Conservation (phyloP, 1,284 basidiomycete species). For the Cryptococcus sp. region DNA sequence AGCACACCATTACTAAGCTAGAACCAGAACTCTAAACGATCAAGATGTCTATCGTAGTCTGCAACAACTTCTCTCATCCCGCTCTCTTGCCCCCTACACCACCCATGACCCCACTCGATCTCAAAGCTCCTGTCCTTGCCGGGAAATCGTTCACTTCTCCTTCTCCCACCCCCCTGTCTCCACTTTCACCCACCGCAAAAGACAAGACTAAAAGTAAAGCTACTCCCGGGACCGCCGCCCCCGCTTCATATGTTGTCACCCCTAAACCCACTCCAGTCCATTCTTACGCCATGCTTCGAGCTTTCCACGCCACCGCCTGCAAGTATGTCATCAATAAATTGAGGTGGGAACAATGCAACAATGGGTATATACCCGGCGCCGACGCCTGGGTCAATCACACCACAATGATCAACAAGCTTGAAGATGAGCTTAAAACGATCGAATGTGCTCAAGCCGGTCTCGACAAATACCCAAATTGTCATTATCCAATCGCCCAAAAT, state of each 20-base stretch:
- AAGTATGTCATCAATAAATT: slow-evolving; percentile 30
- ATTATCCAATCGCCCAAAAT: slow-evolving; percentile 18
- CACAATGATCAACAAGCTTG: slow-evolving; percentile 23
- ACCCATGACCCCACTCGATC: background rate
- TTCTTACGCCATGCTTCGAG: slow-evolving; percentile 28
- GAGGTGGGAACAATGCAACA: slow-evolving; percentile 32
- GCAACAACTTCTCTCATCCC: background rate
- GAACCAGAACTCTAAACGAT: no score
- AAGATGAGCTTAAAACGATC: slow-evolving; percentile 24
- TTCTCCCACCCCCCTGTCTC: background rate
- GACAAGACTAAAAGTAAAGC: background rate
- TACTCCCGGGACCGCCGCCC: background rate
- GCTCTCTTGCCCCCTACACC: background rate
- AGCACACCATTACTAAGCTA: no score
- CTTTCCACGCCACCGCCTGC: slow-evolving; percentile 24
- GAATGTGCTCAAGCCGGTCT: slow-evolving; percentile 28
- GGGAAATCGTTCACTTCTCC: background rate
- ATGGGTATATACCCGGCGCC: slow-evolving; percentile 24
- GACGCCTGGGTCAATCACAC: slow-evolving; percentile 28
- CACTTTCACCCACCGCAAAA: background rate
- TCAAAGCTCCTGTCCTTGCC: no score
- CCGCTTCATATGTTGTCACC: no score
- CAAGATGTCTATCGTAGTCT: background rate
- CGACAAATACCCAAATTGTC: slow-evolving; percentile 25
- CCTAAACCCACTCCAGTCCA: slow-evolving; percentile 6